Evolutionary conservation across 2,329 filamentous ascomycete species (phyloP).

Genomic region (Aureobasidium sp.): DNA sequence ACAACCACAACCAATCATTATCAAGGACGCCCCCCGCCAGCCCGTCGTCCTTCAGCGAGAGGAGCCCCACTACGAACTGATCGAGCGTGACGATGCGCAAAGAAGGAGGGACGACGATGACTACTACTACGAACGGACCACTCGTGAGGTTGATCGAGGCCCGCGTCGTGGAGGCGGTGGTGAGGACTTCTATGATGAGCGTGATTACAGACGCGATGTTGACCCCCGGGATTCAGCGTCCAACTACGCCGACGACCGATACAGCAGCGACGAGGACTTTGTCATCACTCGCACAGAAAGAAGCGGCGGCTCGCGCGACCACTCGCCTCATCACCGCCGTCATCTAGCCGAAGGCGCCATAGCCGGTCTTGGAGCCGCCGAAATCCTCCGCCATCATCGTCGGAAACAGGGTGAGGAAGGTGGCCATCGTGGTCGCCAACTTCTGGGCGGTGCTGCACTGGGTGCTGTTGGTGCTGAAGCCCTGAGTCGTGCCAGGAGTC

Average conservation of each 20-base stretch:
- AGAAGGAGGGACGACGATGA: conserved; percentile 41
- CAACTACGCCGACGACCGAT: conserved; percentile 67
- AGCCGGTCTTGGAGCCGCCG: conserved; percentile 51
- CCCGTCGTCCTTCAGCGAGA: conserved; percentile 41
- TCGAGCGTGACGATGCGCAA: conserved; percentile 45
- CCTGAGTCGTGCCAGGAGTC: conserved; percentile 41
- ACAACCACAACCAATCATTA: conserved; percentile 45
- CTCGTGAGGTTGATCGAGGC: conserved; percentile 45
- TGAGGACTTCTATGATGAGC: conserved; percentile 28
- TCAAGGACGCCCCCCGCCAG: conserved; percentile 44
- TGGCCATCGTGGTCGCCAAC: conserved; percentile 42
- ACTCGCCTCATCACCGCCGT: conserved; percentile 40
- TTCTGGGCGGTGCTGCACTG: conserved; percentile 51
- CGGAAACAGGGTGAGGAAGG: conserved; percentile 47
- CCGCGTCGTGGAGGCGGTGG: conserved; percentile 25
- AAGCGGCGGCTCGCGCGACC: conserved; percentile 27
- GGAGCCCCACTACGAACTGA: conserved; percentile 48
- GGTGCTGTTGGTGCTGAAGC: conserved; percentile 54
- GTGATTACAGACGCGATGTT: conserved; percentile 36
- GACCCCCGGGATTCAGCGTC: conserved; percentile 46
- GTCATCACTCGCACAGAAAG: conserved; percentile 46
- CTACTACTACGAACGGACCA: conserved; percentile 52
- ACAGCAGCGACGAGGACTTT: conserved; percentile 78
- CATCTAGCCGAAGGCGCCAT: conserved; percentile 55
- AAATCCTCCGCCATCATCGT: conserved; percentile 49